Percentiles rank a stretch among this genome's conserved stretches.
phyloP scores from a whole-genome alignment of 75 land plant genomes.

The Cryptomeria japonica region DNA sequence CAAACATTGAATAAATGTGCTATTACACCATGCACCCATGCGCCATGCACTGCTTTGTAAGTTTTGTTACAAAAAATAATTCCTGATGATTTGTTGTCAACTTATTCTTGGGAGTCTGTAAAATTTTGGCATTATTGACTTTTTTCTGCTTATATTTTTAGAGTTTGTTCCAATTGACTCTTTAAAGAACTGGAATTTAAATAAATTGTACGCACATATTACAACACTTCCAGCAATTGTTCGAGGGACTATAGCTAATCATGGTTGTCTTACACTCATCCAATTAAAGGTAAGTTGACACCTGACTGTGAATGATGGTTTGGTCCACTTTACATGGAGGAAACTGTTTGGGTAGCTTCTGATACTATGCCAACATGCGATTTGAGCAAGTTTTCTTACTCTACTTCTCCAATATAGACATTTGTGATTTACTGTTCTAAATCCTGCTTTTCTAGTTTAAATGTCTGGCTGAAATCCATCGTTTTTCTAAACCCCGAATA shows the following conservation, averaged over 20 bases:
- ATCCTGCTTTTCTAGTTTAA: not conserved
- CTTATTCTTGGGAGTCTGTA: not conserved
- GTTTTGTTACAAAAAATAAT: not conserved
- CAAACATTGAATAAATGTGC: too few species aligned
- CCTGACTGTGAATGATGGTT: not conserved
- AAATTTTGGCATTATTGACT: not conserved
- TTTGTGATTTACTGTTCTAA: not conserved
- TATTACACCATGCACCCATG: too few species aligned
- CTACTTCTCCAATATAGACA: not conserved
- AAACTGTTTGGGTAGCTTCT: not conserved
- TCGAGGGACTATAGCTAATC: not conserved
- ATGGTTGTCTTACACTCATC: not conserved
- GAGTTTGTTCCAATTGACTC: not conserved
- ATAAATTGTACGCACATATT: not conserved
- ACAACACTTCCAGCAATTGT: constrained; percentile 1
- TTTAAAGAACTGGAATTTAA: not conserved
- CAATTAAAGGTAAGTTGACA: not conserved
- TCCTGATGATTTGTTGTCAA: not conserved
- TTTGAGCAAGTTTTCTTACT: not conserved
- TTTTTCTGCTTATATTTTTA: too few species aligned
- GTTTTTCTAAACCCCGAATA: not conserved
- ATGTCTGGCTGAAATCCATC: not conserved
- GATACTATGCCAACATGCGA: not conserved
- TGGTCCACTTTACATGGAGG: not conserved
- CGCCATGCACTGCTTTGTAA: not conserved